A percentile compares a stretch with the other conserved stretches of the same genome.
These are phyloP conservation scores for Saturnispora gosingensis DNA, from an alignment of 805 yeast genomes.

Conservation along the genomic window DNA sequence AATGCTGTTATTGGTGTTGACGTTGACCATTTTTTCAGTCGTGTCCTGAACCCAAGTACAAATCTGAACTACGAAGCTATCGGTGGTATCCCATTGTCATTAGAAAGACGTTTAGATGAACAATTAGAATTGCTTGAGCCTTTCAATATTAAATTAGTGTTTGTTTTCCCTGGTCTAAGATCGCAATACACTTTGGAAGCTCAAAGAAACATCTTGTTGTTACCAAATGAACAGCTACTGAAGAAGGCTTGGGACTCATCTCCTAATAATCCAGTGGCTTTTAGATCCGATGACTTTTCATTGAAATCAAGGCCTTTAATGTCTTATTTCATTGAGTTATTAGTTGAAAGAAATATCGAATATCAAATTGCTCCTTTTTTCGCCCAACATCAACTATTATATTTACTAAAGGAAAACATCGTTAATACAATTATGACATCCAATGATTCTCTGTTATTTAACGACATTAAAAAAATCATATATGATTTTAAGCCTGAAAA, in stretches of 20 bases:
- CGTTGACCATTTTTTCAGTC: conserved; percentile 65
- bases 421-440: conserved; percentile 57
- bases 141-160: conserved; percentile 64
- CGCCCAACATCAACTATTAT: conserved; percentile 72
- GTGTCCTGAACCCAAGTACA: conserved; percentile 50
- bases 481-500: conserved; percentile 61
- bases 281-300: conserved; percentile 43
- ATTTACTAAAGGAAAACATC: conserved; percentile 44
- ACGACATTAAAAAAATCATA: conserved; percentile 58
- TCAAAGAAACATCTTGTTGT: conserved; percentile 6
- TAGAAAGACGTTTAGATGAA: conserved; percentile 45
- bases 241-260: conserved; percentile 38
- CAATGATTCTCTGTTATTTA: conserved; percentile 61
- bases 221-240: conserved; percentile 35
- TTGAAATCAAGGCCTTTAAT: conserved; percentile 41
- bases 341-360: conserved; percentile 47
- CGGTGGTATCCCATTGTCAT: conserved; percentile 70
- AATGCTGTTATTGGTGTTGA: conserved; percentile 75
- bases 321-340: conserved; percentile 46
- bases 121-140: conserved; percentile 56
- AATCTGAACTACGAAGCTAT: conserved; percentile 67
- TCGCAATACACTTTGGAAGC: conserved; percentile 26
- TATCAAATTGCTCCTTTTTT: conserved; percentile 76
- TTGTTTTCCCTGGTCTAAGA: conserved; percentile 65
- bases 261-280: conserved; percentile 21